Evolutionary conservation across 2,329 filamentous ascomycete genomes (phyloP), one percentile per base, ranked within the genome.

Genomic region (Pleomassaria siparia): DNA sequence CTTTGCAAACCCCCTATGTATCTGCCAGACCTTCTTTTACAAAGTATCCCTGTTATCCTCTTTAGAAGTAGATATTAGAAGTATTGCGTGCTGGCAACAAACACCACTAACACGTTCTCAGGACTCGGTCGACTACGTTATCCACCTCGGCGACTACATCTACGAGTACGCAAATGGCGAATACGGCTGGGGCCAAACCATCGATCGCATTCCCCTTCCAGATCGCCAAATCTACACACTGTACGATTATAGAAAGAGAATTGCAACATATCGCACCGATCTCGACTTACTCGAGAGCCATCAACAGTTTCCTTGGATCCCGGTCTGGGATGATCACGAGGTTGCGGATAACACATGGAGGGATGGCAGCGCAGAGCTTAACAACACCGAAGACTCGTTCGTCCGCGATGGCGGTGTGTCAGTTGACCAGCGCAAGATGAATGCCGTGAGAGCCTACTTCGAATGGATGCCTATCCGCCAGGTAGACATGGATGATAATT

Each of bases 351-450:
- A 76, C 43, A 62, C 58, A 1, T 76, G 69, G 37, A 65, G 72
- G 5, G 73, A 74, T 44, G 73, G 73, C 6, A 60, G 58, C 7
- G 61, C 68, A 1, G 59, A 63, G 10, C 55, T 74, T 11, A 75
- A 74, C 57, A 75, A 75, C 55, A 75, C 73, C 3, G 72, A 75
- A 49, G 60, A 67, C 16, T 72, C 69, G 0, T 76, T 75, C 54
- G 49, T 71, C 26, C 50, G 62, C 13, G 64, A 67, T 29, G 72
- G 72, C 6, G 69, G 69, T 8, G 61, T 76, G 13, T 63, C 63
- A 2, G 69, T 74, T 30, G 73, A 75, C 24, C 73, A 75, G 49
- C 64, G 73, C 6, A 76, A 76, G 55, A 75, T 75, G 73, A 72
- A 76, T 44, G 73, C 73, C 8, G 73, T 76, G 4, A 64, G 72